These are phyloP conservation scores for Amoebophrya sp. DNA, from an alignment of 169 alveolate species.

Conservation along the genomic window DNA sequence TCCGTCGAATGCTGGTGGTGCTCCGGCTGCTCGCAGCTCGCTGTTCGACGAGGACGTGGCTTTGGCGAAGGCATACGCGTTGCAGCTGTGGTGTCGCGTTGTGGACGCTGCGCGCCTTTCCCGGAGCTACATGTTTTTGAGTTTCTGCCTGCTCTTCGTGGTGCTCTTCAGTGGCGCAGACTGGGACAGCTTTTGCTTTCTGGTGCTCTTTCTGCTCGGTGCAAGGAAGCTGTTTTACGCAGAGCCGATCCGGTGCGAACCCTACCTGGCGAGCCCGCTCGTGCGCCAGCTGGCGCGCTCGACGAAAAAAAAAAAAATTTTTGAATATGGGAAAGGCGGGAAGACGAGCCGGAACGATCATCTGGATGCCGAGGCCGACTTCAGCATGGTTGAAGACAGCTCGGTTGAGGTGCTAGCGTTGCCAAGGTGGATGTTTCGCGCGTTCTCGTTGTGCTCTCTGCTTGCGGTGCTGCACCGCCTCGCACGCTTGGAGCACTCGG, in stretches of 20 bases:
- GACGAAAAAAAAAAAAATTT: background rate
- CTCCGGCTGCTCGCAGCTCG: too few relatives aligned
- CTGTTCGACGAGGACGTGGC: too few relatives aligned
- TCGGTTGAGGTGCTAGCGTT: background rate
- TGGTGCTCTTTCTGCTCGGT: background rate
- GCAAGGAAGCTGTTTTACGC: background rate
- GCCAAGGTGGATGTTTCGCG: background rate
- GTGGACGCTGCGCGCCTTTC: background rate
- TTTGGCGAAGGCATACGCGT: too few relatives aligned
- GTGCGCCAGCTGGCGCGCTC: too few relatives aligned
- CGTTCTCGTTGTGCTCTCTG: background rate
- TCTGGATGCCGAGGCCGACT: too few relatives aligned
- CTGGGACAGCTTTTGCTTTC: background rate
- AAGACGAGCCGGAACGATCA: too few relatives aligned
- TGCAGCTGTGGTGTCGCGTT: background rate
- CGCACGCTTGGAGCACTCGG: background rate
- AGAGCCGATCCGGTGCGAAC: background rate
- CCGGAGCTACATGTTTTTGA: background rate
- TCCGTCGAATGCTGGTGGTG: too few relatives aligned
- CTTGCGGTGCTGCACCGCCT: background rate
- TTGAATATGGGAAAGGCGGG: background rate
- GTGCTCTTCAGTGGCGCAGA: background rate
- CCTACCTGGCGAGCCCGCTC: too few relatives aligned
- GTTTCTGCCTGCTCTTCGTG: background rate
- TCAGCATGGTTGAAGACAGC: background rate